Percentiles rank a stretch among this genome's conserved stretches.
Conservation (phyloP, 768 basidiomycete genomes). For the Hygrocybe coccinea region DNA sequence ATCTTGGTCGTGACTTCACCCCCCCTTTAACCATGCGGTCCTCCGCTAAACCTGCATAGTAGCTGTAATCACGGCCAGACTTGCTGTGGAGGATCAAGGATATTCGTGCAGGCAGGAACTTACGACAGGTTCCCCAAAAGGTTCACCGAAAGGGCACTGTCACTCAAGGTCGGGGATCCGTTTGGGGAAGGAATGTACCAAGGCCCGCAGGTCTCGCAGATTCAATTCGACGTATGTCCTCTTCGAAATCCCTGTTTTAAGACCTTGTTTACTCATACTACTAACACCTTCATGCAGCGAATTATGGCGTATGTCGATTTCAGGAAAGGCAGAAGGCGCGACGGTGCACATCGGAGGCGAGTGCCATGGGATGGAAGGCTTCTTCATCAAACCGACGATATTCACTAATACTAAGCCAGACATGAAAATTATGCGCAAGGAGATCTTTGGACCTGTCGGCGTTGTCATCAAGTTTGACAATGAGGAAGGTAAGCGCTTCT, state of each 20-base stretch:
- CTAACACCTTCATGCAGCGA: slow-evolving; percentile 35
- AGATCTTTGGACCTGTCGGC: slow-evolving; percentile 74
- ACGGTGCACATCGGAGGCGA: slow-evolving; percentile 57
- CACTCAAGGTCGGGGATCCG: slow-evolving; percentile 66
- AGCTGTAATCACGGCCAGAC: slow-evolving; percentile 71
- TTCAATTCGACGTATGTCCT: slow-evolving; percentile 65
- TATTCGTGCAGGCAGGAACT: slow-evolving; percentile 73
- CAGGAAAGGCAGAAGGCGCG: slow-evolving; percentile 65
- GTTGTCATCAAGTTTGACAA: slow-evolving; percentile 63
- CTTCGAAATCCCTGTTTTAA: no score
- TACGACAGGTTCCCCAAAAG: slow-evolving; percentile 71
- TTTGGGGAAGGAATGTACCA: slow-evolving; percentile 57
- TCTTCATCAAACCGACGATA: slow-evolving; percentile 57
- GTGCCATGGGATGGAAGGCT: slow-evolving; percentile 51
- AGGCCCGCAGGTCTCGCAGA: slow-evolving; percentile 75
- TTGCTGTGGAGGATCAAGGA: slow-evolving; percentile 78
- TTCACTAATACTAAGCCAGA: slow-evolving; percentile 56
- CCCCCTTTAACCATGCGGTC: neutral
- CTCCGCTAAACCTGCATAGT: neutral
- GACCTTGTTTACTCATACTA: neutral
- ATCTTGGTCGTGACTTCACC: slow-evolving; percentile 52
- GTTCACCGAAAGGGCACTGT: slow-evolving; percentile 51
- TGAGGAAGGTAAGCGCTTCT: slow-evolving; percentile 42
- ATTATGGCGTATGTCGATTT: slow-evolving; percentile 67
- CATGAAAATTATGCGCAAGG: slow-evolving; percentile 64